Evolutionary conservation across 1,139 yeast genomes (phyloP), one percentile per base, ranked within the genome.

Genomic region (Debaryomyces udenii): DNA sequence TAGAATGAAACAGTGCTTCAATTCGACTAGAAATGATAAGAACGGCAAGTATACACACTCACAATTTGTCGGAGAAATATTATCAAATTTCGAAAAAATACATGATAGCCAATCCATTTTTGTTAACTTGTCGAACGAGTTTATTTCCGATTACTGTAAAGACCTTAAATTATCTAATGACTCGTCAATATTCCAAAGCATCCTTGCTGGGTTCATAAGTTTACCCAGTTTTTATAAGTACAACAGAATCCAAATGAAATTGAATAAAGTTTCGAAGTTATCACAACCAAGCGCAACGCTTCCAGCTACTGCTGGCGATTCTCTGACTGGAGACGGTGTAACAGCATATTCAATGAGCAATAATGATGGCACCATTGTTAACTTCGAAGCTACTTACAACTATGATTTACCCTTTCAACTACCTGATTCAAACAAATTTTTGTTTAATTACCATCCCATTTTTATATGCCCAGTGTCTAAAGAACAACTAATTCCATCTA

Each of bases 401-500:
- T 59, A 47, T 41, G 78, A 73, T 42, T 52, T 73, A 22, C 78
- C 78, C 4, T 73, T 73, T 50, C 76, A 68, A 49, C 53, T 73
- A 24, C 72, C 75, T 1, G 76, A 72, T 43, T 53, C 68, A 3
- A 67, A 62, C 45, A 51, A 73, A 38, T 70, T 71, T 45, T 55
- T 72, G 30, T 73, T 73, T 55, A 61, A 74, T 43, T 86, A 81
- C 62, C 97, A 90, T 61, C 88, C 96, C 0, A 82, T 90, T 3
- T 90, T 89, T 61, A 90, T 89, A 3, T 90, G 97, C 59, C 97
- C 97, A 0, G 91, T 90, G 1, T 78, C 93, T 6, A 86, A 88
- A 59, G 96, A 89, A 52, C 96, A 91, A 55, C 53, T 69, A 20
- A 56, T 70, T 14, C 78, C 78, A 3, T 53, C 68, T 18, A 62